phyloP scores from a whole-genome alignment of 177 flowering plant species.

The Vitis hybrid region DNA sequence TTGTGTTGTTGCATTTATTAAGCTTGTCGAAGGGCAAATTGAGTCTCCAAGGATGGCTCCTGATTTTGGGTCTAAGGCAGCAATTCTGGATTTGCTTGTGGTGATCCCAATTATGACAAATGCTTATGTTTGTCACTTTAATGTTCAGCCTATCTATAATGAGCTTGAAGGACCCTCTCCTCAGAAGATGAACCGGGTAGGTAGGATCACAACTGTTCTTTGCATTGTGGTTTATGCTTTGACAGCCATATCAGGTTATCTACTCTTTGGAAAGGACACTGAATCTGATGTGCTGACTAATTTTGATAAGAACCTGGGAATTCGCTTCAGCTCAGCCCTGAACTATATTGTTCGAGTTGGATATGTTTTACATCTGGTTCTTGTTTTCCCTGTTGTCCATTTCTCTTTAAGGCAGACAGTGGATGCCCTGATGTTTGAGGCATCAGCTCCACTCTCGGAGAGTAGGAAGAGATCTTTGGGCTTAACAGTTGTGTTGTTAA shows the following conservation, averaged over 20 bases:
- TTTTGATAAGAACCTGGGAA: slow-evolving; percentile 86
- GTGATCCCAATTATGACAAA: slow-evolving; percentile 95
- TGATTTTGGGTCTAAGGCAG: slow-evolving; percentile 76
- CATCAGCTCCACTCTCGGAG: slow-evolving; percentile 61
- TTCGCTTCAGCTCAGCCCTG: slow-evolving; percentile 68
- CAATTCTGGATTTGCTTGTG: slow-evolving; percentile 87
- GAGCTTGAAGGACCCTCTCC: slow-evolving; percentile 88
- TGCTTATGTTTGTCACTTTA: slow-evolving; percentile 91
- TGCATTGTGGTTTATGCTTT: slow-evolving; percentile 73
- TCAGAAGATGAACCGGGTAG: slow-evolving; percentile 86
- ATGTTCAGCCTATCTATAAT: slow-evolving; percentile 93
- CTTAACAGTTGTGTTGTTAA: slow-evolving; percentile 60
- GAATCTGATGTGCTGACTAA: slow-evolving; percentile 87
- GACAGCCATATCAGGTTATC: slow-evolving; percentile 82
- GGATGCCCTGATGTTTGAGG: slow-evolving; percentile 64
- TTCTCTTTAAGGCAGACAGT: slow-evolving; percentile 91
- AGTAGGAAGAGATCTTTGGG: slow-evolving; percentile 74
- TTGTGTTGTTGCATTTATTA: slow-evolving; percentile 56
- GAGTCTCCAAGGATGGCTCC: slow-evolving; percentile 77
- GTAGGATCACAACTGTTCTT: slow-evolving; percentile 73
- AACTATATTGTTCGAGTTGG: slow-evolving; percentile 82
- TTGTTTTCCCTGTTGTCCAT: slow-evolving; percentile 96
- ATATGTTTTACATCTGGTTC: slow-evolving; percentile 81
- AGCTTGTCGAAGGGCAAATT: slow-evolving; percentile 70
- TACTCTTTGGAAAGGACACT: slow-evolving; percentile 80